phyloP scores from a whole-genome alignment of 805 yeast species.

The Starmerella tilneyi region DNA sequence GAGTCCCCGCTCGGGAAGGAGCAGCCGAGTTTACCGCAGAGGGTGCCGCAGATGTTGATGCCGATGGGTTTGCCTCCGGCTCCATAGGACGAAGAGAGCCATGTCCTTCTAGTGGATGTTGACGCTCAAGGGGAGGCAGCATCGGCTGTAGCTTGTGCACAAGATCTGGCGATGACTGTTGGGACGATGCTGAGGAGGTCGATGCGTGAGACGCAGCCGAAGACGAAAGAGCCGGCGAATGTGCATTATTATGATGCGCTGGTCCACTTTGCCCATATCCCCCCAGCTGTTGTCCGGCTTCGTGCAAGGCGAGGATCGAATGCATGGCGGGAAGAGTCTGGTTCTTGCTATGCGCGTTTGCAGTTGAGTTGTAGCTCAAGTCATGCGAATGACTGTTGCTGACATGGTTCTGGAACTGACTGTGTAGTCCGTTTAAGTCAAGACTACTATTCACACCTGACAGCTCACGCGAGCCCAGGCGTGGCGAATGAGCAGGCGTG shows the following conservation, averaged over 20 bases:
- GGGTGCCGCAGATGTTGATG: slow-evolving; percentile 4
- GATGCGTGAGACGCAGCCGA: not conserved
- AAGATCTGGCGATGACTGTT: not conserved
- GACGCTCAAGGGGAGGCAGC: slow-evolving; percentile 12
- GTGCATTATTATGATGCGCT: not conserved
- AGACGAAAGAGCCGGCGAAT: not conserved
- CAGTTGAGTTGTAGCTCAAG: not conserved
- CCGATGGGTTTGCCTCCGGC: slow-evolving; percentile 18
- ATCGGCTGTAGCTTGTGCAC: slow-evolving; percentile 4
- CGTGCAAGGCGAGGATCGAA: slow-evolving; percentile 1
- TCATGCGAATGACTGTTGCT: not conserved
- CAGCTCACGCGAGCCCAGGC: slow-evolving; percentile 33
- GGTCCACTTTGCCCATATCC: not conserved
- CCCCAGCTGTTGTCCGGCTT: slow-evolving; percentile 3
- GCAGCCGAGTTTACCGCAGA: slow-evolving; percentile 13
- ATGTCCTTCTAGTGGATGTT: not conserved
- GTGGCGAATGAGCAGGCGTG: slow-evolving; percentile 40
- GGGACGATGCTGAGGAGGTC: slow-evolving; percentile 1
- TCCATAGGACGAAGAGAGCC: slow-evolving; percentile 14
- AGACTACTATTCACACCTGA: slow-evolving; percentile 1
- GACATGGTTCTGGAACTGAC: not conserved
- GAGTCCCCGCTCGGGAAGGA: slow-evolving; percentile 21
- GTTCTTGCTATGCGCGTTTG: not conserved
- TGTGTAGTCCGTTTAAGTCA: slow-evolving; percentile 5
- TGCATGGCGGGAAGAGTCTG: slow-evolving; percentile 6